Evolutionary conservation across 371 early-diverging fungal genomes (phyloP), one percentile per base, ranked within the genome.

Genomic region (Funneliformis caledonium): DNA sequence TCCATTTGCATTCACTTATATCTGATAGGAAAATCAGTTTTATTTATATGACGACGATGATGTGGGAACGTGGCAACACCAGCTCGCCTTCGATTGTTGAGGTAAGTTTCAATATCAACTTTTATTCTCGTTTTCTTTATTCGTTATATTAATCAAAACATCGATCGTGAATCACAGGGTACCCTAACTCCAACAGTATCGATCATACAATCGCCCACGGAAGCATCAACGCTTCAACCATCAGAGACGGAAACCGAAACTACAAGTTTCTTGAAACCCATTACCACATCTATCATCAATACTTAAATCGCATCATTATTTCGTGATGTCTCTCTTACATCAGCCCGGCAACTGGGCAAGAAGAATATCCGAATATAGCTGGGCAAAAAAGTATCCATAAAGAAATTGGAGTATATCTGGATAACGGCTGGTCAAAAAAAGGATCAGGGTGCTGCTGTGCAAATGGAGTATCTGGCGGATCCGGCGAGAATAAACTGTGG

Each of bases 191-290:
- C 78, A 45, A 81, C 83, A 16, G 84, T 85, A 33, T 85, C 86
- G 8, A 84, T 26, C 26, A 26, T 86, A 42, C 82, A 82, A 5
- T 84, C 86, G 42, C 84, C 84, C 4, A 85, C 86, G 45, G 85
- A 85, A 61, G 78, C 80, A 10, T 82, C 82, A 45, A 78, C 77
- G 31, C 86, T 87, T 70, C 83, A 84, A 65, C 86, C 87, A 26
- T 85, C 86, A 74, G 85, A 87, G 37, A 86, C 87, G 26, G 85
- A 87, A 61, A 14, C 62, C 8, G 76, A 76, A n/a, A 19, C 72
- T n/a, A 26, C 62, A 70, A 70, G 6, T 10, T 70, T 70, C 43
- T 70, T 22, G 43, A 70, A 47, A 70, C 70, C 70, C 22, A 26
- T 31, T 33, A 14, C 70, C 70, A 22, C 65, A 65, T 33, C 14